Percentiles rank a stretch among this genome's conserved stretches.
These are phyloP conservation scores for Tarenaya hassleriana DNA, from an alignment of 345 rosid species.

Conservation along the genomic window DNA sequence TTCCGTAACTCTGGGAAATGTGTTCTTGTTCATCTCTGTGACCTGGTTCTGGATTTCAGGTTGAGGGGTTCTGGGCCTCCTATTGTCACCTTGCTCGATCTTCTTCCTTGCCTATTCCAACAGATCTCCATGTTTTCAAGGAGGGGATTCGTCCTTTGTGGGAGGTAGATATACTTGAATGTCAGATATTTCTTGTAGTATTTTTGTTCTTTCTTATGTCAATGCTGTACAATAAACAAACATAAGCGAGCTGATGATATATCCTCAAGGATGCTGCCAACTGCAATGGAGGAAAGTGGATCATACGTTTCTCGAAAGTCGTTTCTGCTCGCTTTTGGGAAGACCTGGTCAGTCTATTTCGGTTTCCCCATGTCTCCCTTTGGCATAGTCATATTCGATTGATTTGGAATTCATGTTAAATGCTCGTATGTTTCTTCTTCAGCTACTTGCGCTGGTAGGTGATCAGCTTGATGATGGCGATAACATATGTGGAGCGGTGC, in stretches of 20 bases:
- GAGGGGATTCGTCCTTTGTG: conserved; percentile 90
- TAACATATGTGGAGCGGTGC: conserved; percentile 85
- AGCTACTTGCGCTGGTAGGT: conserved; percentile 92
- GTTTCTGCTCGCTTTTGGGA: conserved; percentile 98
- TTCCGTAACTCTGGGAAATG: background rate
- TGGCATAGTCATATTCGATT: background rate
- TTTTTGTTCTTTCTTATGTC: conserved; percentile 1
- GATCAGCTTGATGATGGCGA: conserved; percentile 82
- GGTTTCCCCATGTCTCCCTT: conserved; percentile 1
- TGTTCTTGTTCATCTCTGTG: conserved; percentile 19
- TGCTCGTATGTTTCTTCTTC: conserved; percentile 15
- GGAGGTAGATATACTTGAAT: conserved; percentile 49
- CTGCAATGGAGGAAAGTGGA: conserved; percentile 97
- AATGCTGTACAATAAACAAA: background rate
- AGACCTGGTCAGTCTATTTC: conserved; percentile 76
- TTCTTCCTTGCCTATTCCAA: conserved; percentile 77
- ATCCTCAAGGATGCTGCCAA: conserved; percentile 74
- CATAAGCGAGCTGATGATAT: conserved; percentile 2
- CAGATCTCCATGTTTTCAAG: conserved; percentile 90
- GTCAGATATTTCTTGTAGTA: background rate
- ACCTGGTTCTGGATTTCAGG: conserved; percentile 35
- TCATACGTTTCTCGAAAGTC: conserved; percentile 81
- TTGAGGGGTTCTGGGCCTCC: conserved; percentile 86
- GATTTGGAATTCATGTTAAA: conserved; percentile 1
- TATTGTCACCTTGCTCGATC: conserved; percentile 91